These are phyloP conservation scores for Trametes versicolor DNA, from an alignment of 1,284 basidiomycete genomes.

Conservation along the genomic window DNA sequence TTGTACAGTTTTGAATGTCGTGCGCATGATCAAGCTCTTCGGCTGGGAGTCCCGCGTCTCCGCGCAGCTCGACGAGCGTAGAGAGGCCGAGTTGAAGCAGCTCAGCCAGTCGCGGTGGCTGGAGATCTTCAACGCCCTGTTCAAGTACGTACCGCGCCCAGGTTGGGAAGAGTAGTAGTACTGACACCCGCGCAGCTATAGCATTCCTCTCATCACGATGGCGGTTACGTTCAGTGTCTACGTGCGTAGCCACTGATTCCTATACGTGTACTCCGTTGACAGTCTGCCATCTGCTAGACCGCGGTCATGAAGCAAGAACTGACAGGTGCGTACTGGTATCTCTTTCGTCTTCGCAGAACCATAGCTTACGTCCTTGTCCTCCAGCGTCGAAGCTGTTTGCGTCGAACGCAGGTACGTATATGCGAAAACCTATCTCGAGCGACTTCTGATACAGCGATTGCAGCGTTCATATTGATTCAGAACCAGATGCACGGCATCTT, in stretches of 20 bases:
- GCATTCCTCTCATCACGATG: conserved; percentile 74
- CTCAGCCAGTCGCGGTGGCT: conserved; percentile 53
- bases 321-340: conserved; percentile 29
- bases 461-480: conserved; percentile 46
- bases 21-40: conserved; percentile 71
- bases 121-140: conserved; percentile 46
- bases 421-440: too few relatives aligned
- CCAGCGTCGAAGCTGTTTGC: conserved; percentile 48
- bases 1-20: conserved; percentile 45
- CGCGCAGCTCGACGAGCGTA: conserved; percentile 55
- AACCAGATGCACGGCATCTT: conserved; percentile 44
- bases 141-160: conserved; percentile 46
- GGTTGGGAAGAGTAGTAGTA: not conserved
- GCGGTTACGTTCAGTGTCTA: conserved; percentile 69
- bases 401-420: conserved; percentile 42
- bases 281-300: conserved; percentile 37
- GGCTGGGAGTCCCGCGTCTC: conserved; percentile 62
- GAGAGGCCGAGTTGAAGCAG: conserved; percentile 61
- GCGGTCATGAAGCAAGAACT: conserved; percentile 41
- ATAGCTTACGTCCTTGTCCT: not conserved
- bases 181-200: conserved; percentile 49
- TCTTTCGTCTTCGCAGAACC: too few relatives aligned
- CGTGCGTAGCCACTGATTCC: conserved; percentile 29
- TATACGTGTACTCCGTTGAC: not conserved
- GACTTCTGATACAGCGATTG: not conserved